Evolutionary conservation across 805 yeast genomes (phyloP).

Genomic region (Metschnikowia lochheadii): DNA sequence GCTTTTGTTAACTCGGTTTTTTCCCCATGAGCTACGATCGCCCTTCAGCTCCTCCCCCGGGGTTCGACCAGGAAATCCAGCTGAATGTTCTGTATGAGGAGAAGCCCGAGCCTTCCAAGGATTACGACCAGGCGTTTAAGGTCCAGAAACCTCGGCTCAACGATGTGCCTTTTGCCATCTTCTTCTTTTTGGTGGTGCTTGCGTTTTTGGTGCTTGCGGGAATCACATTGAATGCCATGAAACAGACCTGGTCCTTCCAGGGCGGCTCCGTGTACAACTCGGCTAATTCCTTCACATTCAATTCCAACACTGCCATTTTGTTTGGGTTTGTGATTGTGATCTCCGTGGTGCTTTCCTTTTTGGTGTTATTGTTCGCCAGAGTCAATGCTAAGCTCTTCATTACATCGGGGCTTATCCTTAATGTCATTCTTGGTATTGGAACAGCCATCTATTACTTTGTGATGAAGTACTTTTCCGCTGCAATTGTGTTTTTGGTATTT

Average conservation of each 20-base stretch:
- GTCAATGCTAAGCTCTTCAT: constrained; percentile 64
- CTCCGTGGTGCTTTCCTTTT: constrained; percentile 52
- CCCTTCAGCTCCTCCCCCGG: constrained; percentile 9
- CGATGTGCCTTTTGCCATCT: constrained; percentile 66
- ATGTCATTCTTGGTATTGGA: constrained; percentile 65
- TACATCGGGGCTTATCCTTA: constrained; percentile 60
- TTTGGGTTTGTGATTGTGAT: constrained; percentile 62
- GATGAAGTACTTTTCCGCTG: constrained; percentile 72
- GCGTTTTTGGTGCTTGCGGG: constrained; percentile 73
- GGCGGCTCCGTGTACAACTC: constrained; percentile 62
- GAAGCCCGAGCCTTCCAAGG: constrained; percentile 30
- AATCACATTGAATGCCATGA: constrained; percentile 63
- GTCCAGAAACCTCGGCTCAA: constrained; percentile 59
- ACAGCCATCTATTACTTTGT: constrained; percentile 73
- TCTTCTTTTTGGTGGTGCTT: constrained; percentile 42
- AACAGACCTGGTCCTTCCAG: constrained; percentile 47
- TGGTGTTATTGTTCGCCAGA: constrained; percentile 60
- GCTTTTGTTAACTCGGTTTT: neutral
- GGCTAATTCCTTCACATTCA: constrained; percentile 54
- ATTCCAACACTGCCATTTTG: constrained; percentile 70
- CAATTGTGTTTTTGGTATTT: constrained; percentile 66
- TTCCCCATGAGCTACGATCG: constrained; percentile 7
- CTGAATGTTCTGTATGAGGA: constrained; percentile 21
- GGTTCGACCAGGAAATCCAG: constrained; percentile 28
- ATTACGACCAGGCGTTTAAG: constrained; percentile 66